Percentiles rank a stretch among this genome's conserved stretches.
Evolutionary conservation across 257 asterid genomes (phyloP).

Genomic region (Gynochthodes officinalis): DNA sequence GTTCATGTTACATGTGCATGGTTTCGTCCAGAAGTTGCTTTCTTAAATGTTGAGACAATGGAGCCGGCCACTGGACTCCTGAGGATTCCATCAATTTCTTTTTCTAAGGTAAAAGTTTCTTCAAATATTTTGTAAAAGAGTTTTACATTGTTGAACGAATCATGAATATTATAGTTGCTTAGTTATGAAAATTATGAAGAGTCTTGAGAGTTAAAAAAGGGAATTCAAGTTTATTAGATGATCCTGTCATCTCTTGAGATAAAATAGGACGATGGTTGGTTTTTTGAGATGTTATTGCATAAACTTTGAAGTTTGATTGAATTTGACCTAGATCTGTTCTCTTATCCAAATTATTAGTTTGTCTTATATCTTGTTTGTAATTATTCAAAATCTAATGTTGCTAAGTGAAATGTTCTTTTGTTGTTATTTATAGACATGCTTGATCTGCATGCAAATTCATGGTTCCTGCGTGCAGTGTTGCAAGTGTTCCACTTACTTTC

Average conservation of each 20-base stretch:
- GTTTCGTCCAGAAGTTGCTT: constrained; percentile 90
- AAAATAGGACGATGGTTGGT: no score
- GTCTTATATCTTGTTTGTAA: constrained; percentile 3
- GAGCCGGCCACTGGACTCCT: constrained; percentile 90
- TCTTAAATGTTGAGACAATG: constrained; percentile 68
- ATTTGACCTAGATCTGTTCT: background rate
- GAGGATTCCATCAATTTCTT: constrained; percentile 63
- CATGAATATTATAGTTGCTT: constrained; percentile 7
- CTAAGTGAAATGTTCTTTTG: background rate
- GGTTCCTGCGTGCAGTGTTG: constrained; percentile 94
- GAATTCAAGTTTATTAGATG: no score
- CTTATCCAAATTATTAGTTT: background rate
- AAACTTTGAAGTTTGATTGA: constrained; percentile 1
- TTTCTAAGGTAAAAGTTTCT: constrained; percentile 55
- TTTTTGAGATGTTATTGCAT: no score
- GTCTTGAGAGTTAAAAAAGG: background rate
- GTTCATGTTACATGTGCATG: constrained; percentile 95
- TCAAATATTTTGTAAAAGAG: background rate
- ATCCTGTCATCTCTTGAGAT: no score
- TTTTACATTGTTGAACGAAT: background rate
- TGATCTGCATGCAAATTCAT: constrained; percentile 81
- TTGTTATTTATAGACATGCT: constrained; percentile 60
- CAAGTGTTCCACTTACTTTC: constrained; percentile 82
- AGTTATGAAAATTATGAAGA: constrained; percentile 1
- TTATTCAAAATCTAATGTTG: background rate